Conservation (phyloP, 2,329 filamentous ascomycete genomes). For the Neopestalotiopsis sp. region DNA sequence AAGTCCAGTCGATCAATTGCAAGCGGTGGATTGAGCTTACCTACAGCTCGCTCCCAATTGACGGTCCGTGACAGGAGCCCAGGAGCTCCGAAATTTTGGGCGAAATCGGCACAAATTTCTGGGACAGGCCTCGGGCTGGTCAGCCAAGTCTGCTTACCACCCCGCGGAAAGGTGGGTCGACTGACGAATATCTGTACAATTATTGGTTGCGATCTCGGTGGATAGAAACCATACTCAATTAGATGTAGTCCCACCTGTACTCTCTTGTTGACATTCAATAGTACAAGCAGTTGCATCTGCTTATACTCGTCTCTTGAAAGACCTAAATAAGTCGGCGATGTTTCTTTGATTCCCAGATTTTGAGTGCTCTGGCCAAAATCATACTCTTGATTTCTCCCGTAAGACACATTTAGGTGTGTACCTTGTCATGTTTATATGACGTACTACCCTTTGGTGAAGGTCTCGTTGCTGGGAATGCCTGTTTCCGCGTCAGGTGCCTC, state of each 20-base stretch:
- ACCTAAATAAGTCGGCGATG: too few relatives aligned
- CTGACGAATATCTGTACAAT: slow-evolving; percentile 9
- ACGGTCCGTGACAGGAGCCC: neutral
- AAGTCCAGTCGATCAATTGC: neutral
- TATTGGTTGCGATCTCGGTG: slow-evolving; percentile 18
- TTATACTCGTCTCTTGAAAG: too few relatives aligned
- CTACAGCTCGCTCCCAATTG: neutral
- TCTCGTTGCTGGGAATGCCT: too few relatives aligned
- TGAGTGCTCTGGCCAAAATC: too few relatives aligned
- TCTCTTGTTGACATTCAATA: neutral
- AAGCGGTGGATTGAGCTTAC: neutral
- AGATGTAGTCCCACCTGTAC: neutral
- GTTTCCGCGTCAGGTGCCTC: neutral
- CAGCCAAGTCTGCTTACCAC: slow-evolving; percentile 7
- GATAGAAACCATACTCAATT: neutral
- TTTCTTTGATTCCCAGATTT: too few relatives aligned
- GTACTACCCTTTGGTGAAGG: too few relatives aligned
- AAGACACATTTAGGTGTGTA: too few relatives aligned
- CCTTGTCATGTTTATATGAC: too few relatives aligned
- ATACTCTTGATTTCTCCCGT: too few relatives aligned
- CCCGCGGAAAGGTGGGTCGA: slow-evolving; percentile 13
- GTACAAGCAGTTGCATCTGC: neutral
- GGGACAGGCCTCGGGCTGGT: neutral
- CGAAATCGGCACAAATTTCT: slow-evolving; percentile 18
- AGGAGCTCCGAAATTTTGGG: slow-evolving; percentile 15